These are phyloP conservation scores for Castanospermum australe DNA, from an alignment of 306 rosid species.

Conservation along the genomic window DNA sequence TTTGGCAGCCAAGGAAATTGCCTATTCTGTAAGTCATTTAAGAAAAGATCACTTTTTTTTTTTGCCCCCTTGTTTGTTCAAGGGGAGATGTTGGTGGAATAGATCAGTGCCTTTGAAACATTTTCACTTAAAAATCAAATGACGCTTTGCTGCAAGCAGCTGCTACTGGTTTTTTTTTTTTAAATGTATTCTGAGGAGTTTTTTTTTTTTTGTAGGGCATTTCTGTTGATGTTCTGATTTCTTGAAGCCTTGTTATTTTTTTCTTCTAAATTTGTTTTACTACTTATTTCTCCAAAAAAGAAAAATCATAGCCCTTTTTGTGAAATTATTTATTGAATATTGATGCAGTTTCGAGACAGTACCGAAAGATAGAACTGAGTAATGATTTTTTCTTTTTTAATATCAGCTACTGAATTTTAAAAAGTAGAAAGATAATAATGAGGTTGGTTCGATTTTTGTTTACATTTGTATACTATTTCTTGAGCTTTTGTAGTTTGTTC, in stretches of 20 bases:
- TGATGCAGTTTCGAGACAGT: slow-evolving; percentile 26
- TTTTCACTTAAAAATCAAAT: slow-evolving; percentile 14
- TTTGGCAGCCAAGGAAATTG: slow-evolving; percentile 26
- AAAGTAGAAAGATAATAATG: neutral
- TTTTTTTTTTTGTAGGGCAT: neutral
- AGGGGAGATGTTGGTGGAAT: neutral
- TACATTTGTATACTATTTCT: neutral
- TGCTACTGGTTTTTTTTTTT: neutral
- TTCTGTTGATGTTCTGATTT: slow-evolving; percentile 22
- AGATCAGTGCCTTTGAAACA: neutral
- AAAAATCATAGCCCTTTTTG: slow-evolving; percentile 28
- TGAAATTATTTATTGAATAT: slow-evolving; percentile 7
- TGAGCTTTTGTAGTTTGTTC: neutral
- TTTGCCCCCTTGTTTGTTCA: neutral
- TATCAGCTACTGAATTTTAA: neutral
- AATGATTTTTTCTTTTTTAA: slow-evolving; percentile 22
- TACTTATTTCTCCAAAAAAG: neutral
- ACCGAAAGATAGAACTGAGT: slow-evolving; percentile 7
- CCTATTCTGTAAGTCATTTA: neutral
- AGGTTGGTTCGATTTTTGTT: neutral
- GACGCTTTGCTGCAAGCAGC: neutral
- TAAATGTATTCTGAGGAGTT: neutral
- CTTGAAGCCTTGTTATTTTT: neutral
- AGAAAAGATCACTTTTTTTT: neutral
- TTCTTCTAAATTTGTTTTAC: neutral